phyloP scores from a whole-genome alignment of 768 basidiomycete species.

The Panaeolus cyanescens region DNA sequence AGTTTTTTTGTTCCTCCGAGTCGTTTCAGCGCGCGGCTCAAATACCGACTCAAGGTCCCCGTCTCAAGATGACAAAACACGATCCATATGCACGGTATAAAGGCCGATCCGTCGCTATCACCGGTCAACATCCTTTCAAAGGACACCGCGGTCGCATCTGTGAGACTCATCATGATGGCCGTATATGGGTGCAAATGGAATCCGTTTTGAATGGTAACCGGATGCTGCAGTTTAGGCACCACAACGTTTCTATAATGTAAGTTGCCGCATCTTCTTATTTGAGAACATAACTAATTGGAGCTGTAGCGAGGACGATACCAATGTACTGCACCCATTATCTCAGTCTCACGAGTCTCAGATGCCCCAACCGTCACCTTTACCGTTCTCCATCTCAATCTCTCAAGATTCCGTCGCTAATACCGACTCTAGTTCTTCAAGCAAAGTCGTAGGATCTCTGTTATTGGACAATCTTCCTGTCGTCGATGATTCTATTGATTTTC shows the following conservation, averaged over 20 bases:
- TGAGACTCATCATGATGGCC: background rate
- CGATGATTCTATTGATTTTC: background rate
- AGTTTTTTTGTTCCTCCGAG: background rate
- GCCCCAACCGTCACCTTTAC: background rate
- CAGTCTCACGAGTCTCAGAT: background rate
- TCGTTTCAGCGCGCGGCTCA: too few relatives aligned
- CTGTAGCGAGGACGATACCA: background rate
- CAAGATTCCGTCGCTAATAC: background rate
- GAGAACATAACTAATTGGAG: background rate
- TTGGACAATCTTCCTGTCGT: background rate
- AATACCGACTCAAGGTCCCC: background rate
- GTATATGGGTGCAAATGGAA: background rate
- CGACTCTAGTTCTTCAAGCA: too few relatives aligned
- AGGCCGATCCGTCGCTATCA: background rate
- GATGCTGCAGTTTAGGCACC: background rate
- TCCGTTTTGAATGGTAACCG: background rate
- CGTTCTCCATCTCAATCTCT: background rate
- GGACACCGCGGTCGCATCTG: background rate
- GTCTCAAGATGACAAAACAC: background rate
- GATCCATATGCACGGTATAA: background rate
- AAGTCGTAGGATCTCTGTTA: too few relatives aligned
- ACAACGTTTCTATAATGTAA: background rate
- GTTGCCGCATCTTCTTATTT: background rate
- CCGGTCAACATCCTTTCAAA: background rate
- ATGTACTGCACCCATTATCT: background rate